Percentiles rank a stretch among this genome's conserved stretches.
Evolutionary conservation across 148 eudicot species (phyloP).

Genomic region (Vaccinium macrocarpon): DNA sequence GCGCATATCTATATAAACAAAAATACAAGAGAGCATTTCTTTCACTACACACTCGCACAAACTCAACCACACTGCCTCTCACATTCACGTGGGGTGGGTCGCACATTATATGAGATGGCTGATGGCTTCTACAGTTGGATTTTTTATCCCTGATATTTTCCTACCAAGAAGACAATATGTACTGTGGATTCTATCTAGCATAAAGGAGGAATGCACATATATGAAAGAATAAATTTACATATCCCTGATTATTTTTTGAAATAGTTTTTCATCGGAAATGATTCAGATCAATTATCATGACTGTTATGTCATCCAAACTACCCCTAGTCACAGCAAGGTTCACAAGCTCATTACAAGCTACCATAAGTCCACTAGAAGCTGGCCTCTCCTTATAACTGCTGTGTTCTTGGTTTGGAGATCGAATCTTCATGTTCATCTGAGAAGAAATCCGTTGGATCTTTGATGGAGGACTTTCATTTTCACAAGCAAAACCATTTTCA

Average conservation of each 20-base stretch:
- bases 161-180: background rate
- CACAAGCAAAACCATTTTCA: slow-evolving; percentile 27
- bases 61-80: no score
- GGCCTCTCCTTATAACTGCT: slow-evolving; percentile 19
- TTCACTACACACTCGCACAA: no score
- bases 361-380: slow-evolving; percentile 35
- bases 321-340: slow-evolving; percentile 74
- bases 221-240: background rate
- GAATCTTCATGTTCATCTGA: slow-evolving; percentile 30
- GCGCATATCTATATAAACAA: no score
- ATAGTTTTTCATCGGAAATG: slow-evolving; percentile 29
- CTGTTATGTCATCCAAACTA: slow-evolving; percentile 84
- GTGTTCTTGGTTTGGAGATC: slow-evolving; percentile 36
- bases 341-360: slow-evolving; percentile 78
- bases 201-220: background rate
- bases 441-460: slow-evolving; percentile 37
- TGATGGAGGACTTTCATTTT: slow-evolving; percentile 48
- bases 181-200: background rate
- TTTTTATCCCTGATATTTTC: background rate
- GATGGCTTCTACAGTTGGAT: background rate
- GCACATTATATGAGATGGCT: background rate
- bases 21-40: no score
- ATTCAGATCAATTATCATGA: slow-evolving; percentile 73
- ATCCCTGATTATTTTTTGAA: background rate
- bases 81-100: background rate